phyloP scores from a whole-genome alignment of 306 rosid genomes.

The Dalbergia cultrata region DNA sequence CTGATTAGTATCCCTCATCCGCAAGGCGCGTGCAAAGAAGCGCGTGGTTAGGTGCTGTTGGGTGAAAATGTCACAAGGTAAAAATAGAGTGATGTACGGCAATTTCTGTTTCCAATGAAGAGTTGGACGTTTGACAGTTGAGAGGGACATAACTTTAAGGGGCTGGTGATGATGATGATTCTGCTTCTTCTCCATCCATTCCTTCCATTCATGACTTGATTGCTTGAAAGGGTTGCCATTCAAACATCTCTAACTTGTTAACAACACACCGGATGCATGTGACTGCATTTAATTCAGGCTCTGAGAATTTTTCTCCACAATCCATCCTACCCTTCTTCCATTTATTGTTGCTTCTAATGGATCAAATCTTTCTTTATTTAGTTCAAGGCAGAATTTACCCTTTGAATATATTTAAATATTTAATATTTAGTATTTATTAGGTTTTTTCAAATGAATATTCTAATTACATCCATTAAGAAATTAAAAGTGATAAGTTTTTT shows the following conservation, averaged over 20 bases:
- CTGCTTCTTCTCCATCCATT: background rate
- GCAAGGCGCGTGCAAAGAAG: slow-evolving; percentile 43
- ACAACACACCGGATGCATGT: slow-evolving; percentile 40
- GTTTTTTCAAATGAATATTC: no score
- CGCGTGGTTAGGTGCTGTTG: slow-evolving; percentile 14
- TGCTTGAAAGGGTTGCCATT: slow-evolving; percentile 21
- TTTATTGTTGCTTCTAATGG: slow-evolving; percentile 2
- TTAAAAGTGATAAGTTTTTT: no score
- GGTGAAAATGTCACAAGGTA: slow-evolving; percentile 14
- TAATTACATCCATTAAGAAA: no score
- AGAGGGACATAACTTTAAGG: slow-evolving; percentile 44
- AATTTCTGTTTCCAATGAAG: slow-evolving; percentile 43
- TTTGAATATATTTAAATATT: no score
- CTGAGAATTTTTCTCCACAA: background rate
- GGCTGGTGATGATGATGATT: background rate
- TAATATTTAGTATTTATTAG: no score
- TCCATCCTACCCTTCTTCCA: background rate
- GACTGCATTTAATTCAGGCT: slow-evolving; percentile 46
- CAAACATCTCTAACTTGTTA: background rate
- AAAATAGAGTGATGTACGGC: slow-evolving; percentile 40
- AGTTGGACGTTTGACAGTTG: slow-evolving; percentile 44
- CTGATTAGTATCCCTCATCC: no score
- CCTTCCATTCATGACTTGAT: slow-evolving; percentile 34
- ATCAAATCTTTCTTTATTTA: background rate
- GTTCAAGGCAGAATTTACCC: background rate